Percentiles rank a stretch among this genome's conserved stretches.
Conservation (phyloP, 108 stramenopile genomes). For the Cylindrotheca fusiformis region DNA sequence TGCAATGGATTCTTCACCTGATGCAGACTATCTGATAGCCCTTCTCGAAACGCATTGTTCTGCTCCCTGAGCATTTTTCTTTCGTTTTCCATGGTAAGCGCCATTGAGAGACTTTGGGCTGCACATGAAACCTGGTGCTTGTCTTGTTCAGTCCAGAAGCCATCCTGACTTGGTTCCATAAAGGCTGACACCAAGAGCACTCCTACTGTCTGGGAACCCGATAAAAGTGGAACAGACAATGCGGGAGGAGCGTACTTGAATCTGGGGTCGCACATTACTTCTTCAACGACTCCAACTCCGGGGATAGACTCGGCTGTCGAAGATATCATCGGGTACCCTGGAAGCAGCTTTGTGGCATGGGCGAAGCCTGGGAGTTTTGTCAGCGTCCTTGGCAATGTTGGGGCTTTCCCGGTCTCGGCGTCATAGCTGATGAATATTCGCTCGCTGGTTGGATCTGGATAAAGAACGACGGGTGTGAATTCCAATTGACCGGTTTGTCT, state of each 20-base stretch:
- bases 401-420: constrained; percentile 50
- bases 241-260: constrained; percentile 29
- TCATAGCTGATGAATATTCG: constrained; percentile 78
- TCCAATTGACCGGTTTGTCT: constrained; percentile 69
- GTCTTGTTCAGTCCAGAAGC: constrained; percentile 59
- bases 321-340: constrained; percentile 61
- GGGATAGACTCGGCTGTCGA: constrained; percentile 23
- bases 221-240: constrained; percentile 76
- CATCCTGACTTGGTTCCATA: constrained; percentile 7
- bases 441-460: constrained; percentile 66
- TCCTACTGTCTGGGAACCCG: constrained; percentile 79
- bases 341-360: constrained; percentile 44
- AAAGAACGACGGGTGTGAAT: constrained; percentile 72
- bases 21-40: constrained; percentile 76
- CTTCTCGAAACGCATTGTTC: constrained; percentile 45
- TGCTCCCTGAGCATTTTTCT: constrained; percentile 41
- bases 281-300: constrained; percentile 51
- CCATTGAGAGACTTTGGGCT: constrained; percentile 73
- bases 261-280: constrained; percentile 50
- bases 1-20: constrained; percentile 90
- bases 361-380: constrained; percentile 62
- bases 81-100: constrained; percentile 80
- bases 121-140: constrained; percentile 65
- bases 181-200: constrained; percentile 42
- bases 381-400: constrained; percentile 42